Percentiles rank a stretch among this genome's conserved stretches.
phyloP scores from a whole-genome alignment of 352 stramenopile species.

The Labyrinthula sp. region DNA sequence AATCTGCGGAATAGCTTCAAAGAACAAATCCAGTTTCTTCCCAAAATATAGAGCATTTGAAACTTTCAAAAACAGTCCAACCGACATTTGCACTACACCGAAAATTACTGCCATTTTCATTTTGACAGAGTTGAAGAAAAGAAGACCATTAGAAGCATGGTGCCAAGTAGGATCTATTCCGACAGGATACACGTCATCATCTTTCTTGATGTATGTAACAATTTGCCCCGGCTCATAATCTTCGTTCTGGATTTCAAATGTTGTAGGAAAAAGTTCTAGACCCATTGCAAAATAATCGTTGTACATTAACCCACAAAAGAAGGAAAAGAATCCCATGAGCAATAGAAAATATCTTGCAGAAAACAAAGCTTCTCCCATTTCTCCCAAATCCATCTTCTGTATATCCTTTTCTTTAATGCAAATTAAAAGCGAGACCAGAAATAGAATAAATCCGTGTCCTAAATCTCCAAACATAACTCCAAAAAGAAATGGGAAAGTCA shows the following conservation, averaged over 20 bases:
- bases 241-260: slow-evolving; percentile 42
- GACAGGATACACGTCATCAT: slow-evolving; percentile 81
- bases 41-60: slow-evolving; percentile 91
- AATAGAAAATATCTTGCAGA: slow-evolving; percentile 79
- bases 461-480: slow-evolving; percentile 99
- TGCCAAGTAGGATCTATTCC: slow-evolving; percentile 95
- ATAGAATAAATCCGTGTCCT: slow-evolving; percentile 80
- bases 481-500: slow-evolving; percentile 98
- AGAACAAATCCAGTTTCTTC: slow-evolving; percentile 62
- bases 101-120: slow-evolving; percentile 99
- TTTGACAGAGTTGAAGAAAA: slow-evolving; percentile 99
- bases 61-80: slow-evolving; percentile 81
- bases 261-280: slow-evolving; percentile 83
- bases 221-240: neutral
- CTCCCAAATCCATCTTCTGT: slow-evolving; percentile 24
- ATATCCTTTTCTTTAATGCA: slow-evolving; percentile 70
- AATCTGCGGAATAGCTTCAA: slow-evolving; percentile 90
- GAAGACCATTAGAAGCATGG: slow-evolving; percentile 80
- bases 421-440: slow-evolving; percentile 73
- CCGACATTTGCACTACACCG: slow-evolving; percentile 93
- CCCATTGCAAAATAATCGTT: slow-evolving; percentile 97
- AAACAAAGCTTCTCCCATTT: slow-evolving; percentile 31
- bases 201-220: slow-evolving; percentile 38
- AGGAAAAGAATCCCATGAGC: slow-evolving; percentile 92
- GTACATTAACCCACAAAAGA: slow-evolving; percentile 94